These are phyloP conservation scores for Geosmithia flava DNA, from an alignment of 2,329 filamentous ascomycete genomes.

Conservation along the genomic window DNA sequence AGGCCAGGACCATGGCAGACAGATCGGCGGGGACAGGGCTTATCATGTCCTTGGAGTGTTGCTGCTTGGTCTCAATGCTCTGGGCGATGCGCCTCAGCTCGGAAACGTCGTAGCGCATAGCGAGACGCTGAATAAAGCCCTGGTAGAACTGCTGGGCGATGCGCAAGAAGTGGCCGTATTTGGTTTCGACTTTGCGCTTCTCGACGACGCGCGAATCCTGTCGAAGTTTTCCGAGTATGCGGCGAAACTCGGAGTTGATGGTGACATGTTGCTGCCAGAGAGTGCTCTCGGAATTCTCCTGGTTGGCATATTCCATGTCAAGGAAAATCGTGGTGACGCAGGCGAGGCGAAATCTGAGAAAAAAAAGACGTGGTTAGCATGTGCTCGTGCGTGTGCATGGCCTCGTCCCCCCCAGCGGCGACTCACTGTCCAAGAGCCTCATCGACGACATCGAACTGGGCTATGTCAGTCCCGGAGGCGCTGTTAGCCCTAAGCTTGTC, in stretches of 20 bases:
- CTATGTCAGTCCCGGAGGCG: constrained; percentile 21
- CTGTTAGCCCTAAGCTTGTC: constrained; percentile 25
- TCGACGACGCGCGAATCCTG: constrained; percentile 37
- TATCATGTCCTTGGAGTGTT: constrained; percentile 28
- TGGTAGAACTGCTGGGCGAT: constrained; percentile 82
- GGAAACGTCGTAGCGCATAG: constrained; percentile 42
- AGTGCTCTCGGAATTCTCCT: constrained; percentile 51
- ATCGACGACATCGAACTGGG: constrained; percentile 30
- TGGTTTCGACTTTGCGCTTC: constrained; percentile 67
- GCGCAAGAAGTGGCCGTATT: constrained; percentile 77
- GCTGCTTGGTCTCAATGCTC: constrained; percentile 27
- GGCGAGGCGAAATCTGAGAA: constrained; percentile 53
- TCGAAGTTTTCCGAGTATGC: constrained; percentile 46
- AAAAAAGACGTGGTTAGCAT: constrained; percentile 5
- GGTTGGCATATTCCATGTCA: constrained; percentile 55
- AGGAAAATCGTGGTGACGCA: constrained; percentile 62
- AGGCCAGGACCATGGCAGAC: constrained; percentile 49
- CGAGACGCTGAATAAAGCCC: constrained; percentile 68
- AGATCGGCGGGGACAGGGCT: constrained; percentile 35
- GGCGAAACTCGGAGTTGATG: constrained; percentile 69
- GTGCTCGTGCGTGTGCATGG: constrained; percentile 1
- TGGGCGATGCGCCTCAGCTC: constrained; percentile 31
- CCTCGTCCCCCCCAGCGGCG: not conserved
- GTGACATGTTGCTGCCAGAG: constrained; percentile 72
- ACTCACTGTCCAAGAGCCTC: constrained; percentile 25